Evolutionary conservation across 441 rosid species (phyloP), one percentile per base, ranked within the genome.

Genomic region (Eruca vesicaria): DNA sequence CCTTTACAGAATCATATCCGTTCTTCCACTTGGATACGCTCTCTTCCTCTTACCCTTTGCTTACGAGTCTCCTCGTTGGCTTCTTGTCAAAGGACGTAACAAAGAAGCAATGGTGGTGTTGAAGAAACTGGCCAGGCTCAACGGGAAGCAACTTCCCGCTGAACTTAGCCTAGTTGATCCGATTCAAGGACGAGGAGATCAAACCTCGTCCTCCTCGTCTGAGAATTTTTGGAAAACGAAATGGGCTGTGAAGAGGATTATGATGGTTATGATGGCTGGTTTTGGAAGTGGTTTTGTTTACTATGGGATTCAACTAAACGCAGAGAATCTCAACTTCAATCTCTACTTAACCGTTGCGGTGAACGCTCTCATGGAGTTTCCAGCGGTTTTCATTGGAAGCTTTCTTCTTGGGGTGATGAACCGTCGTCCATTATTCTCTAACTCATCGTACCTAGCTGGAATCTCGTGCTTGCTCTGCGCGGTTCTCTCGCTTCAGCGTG

Each of bases 21-120:
- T 78, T 31, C 64, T 80, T 7, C 93, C 97, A 14, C 76, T 84
- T 14, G 59, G 63, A 4, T 92, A 90, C 59, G 80, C 86, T 6
- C 1, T 83, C 20, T 21, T 85, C 0, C 70, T 87, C 7, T 63
- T 84, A 18, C 89, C 88, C 2, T 86, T 86, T 0, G 84, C 84
- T 0, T 84, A 86, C 0, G 96, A 92, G 66, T 92, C 96, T 0
- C 92, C 97, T 21, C 86, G 97, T 2, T 92, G 96, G 96, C 85
- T 92, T 36, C 80, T 82, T 0, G 78, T 84, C 11, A 80, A 68
- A 48, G 95, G 90, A 21, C 74, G 81, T 16, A 74, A 63, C 31
- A 76, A 75, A 64, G 93, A 92, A 79, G 90, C 93, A 0, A 76
- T 90, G 23, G 78, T 66, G n/a, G 82, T 85, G 1, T 57, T 92